A percentile compares a stretch with the other conserved stretches of the same genome.
Evolutionary conservation across 805 yeast species (phyloP).

Genomic region (Candida khao-thaluensis): DNA sequence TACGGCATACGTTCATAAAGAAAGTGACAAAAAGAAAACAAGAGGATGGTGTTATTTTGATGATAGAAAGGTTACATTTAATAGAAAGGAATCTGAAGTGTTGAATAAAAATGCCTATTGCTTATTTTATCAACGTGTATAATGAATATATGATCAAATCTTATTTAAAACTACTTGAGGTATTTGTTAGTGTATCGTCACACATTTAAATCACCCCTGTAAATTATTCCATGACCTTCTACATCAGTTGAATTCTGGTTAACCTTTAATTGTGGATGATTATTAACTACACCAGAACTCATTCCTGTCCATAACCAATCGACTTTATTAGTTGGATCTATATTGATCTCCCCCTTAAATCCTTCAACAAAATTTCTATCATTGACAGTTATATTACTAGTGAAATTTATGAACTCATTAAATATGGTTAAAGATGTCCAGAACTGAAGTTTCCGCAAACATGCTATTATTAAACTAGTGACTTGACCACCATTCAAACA

Average conservation of each 20-base stretch:
- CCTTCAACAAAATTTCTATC: slow-evolving; percentile 84
- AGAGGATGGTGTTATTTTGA: slow-evolving; percentile 82
- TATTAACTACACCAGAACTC: slow-evolving; percentile 54
- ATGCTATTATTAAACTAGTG: slow-evolving; percentile 80
- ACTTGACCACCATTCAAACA: slow-evolving; percentile 89
- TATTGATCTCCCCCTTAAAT: slow-evolving; percentile 61
- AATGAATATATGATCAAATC: slow-evolving; percentile 3
- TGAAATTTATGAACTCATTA: slow-evolving; percentile 76
- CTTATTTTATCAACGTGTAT: slow-evolving; percentile 62
- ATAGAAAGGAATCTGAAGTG: slow-evolving; percentile 51
- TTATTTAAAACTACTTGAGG: neutral
- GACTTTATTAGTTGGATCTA: slow-evolving; percentile 46
- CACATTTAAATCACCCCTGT: neutral
- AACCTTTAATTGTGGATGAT: slow-evolving; percentile 52
- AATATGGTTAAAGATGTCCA: slow-evolving; percentile 90
- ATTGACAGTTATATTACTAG: slow-evolving; percentile 74
- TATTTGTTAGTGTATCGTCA: neutral
- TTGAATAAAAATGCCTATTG: slow-evolving; percentile 79
- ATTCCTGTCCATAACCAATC: slow-evolving; percentile 69
- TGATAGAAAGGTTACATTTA: slow-evolving; percentile 64
- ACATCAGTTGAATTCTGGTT: slow-evolving; percentile 16
- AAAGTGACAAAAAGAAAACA: slow-evolving; percentile 37
- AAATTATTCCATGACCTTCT: neutral
- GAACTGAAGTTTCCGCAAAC: slow-evolving; percentile 74
- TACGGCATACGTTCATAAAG: slow-evolving; percentile 72